Percentiles rank a stretch among this genome's conserved stretches.
These are phyloP conservation scores for Penicillium polonicum DNA, from an alignment of 2,329 filamentous ascomycete species.

Conservation along the genomic window DNA sequence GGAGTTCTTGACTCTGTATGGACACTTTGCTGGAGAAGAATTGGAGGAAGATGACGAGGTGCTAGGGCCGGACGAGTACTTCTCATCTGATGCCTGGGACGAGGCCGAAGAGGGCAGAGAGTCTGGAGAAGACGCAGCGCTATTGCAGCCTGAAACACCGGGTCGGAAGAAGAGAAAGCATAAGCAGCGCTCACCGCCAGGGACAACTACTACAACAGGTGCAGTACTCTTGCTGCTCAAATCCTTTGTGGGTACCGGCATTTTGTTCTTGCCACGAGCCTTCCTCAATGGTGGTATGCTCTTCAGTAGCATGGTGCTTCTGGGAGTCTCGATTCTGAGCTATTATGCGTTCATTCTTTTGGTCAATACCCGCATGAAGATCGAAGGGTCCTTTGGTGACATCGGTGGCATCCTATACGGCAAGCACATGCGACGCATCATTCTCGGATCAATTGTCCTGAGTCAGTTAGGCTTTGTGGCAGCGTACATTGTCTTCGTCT, in stretches of 20 bases:
- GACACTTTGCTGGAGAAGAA: constrained; percentile 95
- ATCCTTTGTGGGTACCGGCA: constrained; percentile 95
- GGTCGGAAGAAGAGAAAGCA: constrained; percentile 71
- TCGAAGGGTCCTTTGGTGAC: constrained; percentile 95
- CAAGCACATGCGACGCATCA: constrained; percentile 81
- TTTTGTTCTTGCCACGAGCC: constrained; percentile 86
- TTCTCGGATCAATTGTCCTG: constrained; percentile 87
- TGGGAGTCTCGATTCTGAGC: constrained; percentile 79
- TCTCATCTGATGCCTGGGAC: constrained; percentile 72
- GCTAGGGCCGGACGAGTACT: constrained; percentile 84
- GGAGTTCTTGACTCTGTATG: constrained; percentile 91
- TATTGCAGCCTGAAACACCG: constrained; percentile 69
- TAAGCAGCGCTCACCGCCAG: constrained; percentile 69
- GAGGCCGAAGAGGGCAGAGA: constrained; percentile 60
- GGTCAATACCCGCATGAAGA: constrained; percentile 77
- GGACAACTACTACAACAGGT: constrained; percentile 74
- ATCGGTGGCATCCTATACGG: constrained; percentile 92
- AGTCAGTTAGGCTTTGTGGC: constrained; percentile 94
- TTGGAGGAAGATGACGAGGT: constrained; percentile 95
- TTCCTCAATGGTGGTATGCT: constrained; percentile 97
- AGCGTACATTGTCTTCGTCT: constrained; percentile 95
- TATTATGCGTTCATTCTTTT: constrained; percentile 98
- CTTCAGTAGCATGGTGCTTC: constrained; percentile 89
- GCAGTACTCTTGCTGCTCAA: constrained; percentile 87
- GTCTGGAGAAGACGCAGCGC: constrained; percentile 81